A percentile compares a stretch with the other conserved stretches of the same genome.
phyloP scores from a whole-genome alignment of 2,329 filamentous ascomycete genomes.

The Botrytis sinoallii region DNA sequence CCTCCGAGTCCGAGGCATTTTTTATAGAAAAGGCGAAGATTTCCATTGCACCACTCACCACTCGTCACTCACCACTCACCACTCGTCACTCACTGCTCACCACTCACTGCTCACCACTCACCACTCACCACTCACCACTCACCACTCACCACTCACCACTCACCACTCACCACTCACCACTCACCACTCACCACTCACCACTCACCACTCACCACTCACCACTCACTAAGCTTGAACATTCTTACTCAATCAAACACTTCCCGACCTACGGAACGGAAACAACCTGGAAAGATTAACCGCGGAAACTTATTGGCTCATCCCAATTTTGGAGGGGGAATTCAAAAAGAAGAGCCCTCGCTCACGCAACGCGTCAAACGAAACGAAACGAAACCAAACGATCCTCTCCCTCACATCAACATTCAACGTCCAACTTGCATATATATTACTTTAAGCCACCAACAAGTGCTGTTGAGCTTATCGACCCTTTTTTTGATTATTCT shows the following conservation, averaged over 20 bases:
- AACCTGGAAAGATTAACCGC: not conserved
- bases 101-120: not conserved
- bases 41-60: not conserved
- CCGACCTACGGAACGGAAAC: not conserved
- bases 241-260: not conserved
- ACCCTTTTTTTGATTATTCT: not conserved
- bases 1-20: not conserved
- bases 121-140: not conserved
- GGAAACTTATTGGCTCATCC: not conserved
- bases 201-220: not conserved
- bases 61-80: not conserved
- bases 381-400: not conserved
- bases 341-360: not conserved
- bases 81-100: not conserved
- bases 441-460: conserved; percentile 14
- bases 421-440: conserved; percentile 15
- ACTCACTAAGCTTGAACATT: not conserved
- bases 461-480: conserved; percentile 20
- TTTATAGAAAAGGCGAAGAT: not conserved
- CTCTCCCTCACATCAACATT: not conserved
- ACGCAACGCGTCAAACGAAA: conserved; percentile 14
- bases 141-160: not conserved
- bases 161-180: not conserved
- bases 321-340: not conserved
- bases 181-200: no score